Percentiles rank a stretch among this genome's conserved stretches.
Conservation (phyloP, 441 rosid species). For the Gossypium davidsonii region DNA sequence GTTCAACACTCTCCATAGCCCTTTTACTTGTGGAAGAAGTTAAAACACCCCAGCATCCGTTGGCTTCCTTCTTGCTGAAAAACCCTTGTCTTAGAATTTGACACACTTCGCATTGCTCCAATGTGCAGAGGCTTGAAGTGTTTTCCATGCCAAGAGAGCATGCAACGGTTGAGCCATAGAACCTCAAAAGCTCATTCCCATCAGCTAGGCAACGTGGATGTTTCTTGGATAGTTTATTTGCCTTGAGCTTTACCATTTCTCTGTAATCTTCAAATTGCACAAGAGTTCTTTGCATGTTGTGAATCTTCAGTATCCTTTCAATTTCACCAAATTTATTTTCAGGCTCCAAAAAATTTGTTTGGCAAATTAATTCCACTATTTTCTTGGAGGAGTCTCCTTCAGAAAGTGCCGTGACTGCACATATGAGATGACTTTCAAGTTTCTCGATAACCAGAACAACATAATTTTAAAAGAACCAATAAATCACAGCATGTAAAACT, state of each 20-base stretch:
- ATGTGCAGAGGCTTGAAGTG: constrained; percentile 62
- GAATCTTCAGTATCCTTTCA: constrained; percentile 82
- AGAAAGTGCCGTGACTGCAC: constrained; percentile 72
- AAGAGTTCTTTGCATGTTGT: constrained; percentile 84
- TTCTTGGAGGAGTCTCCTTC: constrained; percentile 95
- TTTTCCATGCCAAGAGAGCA: constrained; percentile 79
- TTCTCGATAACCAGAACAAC: neutral
- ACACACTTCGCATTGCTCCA: constrained; percentile 72
- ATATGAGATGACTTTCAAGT: neutral
- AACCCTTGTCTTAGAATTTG: constrained; percentile 68
- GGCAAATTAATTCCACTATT: constrained; percentile 84
- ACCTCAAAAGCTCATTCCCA: constrained; percentile 88
- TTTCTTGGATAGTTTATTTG: constrained; percentile 86
- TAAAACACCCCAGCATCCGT: constrained; percentile 69
- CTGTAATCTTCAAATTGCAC: constrained; percentile 86
- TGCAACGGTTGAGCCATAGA: constrained; percentile 70
- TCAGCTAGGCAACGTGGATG: constrained; percentile 90
- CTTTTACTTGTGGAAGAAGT: constrained; percentile 91
- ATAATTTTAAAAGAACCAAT: neutral
- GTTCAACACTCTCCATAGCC: constrained; percentile 60
- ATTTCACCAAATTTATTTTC: constrained; percentile 81
- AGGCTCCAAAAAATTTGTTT: constrained; percentile 75
- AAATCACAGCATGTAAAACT: neutral
- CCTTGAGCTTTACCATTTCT: constrained; percentile 74
- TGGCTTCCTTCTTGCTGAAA: constrained; percentile 65